Evolutionary conservation across 2,329 filamentous ascomycete genomes (phyloP).

Genomic region (Cercospora sp.): DNA sequence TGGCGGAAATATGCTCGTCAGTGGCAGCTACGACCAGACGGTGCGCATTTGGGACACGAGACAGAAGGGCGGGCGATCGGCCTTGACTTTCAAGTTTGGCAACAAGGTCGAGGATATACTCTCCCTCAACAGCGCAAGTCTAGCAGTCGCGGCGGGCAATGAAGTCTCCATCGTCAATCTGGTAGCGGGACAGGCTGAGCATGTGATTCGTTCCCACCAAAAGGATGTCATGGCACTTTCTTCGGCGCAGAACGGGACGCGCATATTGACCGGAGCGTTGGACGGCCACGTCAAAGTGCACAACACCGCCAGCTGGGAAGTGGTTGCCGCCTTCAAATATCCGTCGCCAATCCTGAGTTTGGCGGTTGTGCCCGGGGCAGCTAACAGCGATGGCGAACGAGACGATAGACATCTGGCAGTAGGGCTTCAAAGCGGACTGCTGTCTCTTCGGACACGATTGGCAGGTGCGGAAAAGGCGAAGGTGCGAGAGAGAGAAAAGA

Average conservation of each 20-base stretch:
- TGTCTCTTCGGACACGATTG: slow-evolving; percentile 86
- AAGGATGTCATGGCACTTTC: slow-evolving; percentile 92
- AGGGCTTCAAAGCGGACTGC: slow-evolving; percentile 89
- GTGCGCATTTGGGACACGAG: slow-evolving; percentile 93
- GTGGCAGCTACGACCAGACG: slow-evolving; percentile 91
- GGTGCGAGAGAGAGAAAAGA: slow-evolving; percentile 74
- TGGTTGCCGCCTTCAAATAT: slow-evolving; percentile 93
- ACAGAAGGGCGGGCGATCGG: slow-evolving; percentile 63
- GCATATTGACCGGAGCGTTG: slow-evolving; percentile 82
- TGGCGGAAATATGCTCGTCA: slow-evolving; percentile 70
- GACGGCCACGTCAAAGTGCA: slow-evolving; percentile 98
- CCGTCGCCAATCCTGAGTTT: slow-evolving; percentile 85
- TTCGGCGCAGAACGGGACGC: slow-evolving; percentile 74
- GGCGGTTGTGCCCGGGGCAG: slow-evolving; percentile 66
- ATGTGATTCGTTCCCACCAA: slow-evolving; percentile 89
- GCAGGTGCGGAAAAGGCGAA: slow-evolving; percentile 77
- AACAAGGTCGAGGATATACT: slow-evolving; percentile 86
- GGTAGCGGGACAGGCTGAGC: slow-evolving; percentile 82
- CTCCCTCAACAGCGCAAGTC: slow-evolving; percentile 79
- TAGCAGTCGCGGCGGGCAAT: slow-evolving; percentile 82
- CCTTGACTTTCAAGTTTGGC: slow-evolving; percentile 95
- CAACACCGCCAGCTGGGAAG: slow-evolving; percentile 91
- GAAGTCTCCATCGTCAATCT: slow-evolving; percentile 89
- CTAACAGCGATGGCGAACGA: slow-evolving; percentile 52
- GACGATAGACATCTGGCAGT: slow-evolving; percentile 93